Base-by-base conservation (phyloP, 106 monocot species). In the Phalaenopsis equestris region DNA sequence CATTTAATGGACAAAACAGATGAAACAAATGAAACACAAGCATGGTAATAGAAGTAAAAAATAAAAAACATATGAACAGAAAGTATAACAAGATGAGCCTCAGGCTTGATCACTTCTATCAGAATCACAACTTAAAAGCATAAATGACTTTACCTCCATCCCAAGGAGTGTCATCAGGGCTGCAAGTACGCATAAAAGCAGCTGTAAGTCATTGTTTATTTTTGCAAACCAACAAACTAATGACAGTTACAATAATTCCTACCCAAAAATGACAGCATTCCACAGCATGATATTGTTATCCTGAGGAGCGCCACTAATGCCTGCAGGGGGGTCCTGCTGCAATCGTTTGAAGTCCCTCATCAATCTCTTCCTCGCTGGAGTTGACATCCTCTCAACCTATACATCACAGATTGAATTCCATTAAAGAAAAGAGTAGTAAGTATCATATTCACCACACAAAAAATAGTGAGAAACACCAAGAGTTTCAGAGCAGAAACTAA, bases 211-310 rank as follows among this genome's bases (percentile, higher is more conserved):
- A 43, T 18, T 2, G 6, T 42, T 73, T 73, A 1, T 42, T 30
- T 17, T 19, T 73, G 61, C 61, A 73, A 73, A 73, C 18, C 41
- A 4, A 42, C 15, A 48, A 74, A 45, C 61, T 21, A 42, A 5
- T 18, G 19, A 75, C 52, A 3, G 2, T 39, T 48, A 68, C n/a
- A 67, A 23, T 3, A 18, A 68, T 38, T 38, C 84, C 16, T 84
- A 87, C 87, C 87, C 87, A 81, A 87, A 87, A 75, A 87, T 87
- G n/a, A 87, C 84, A 73, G 87, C 87, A 79, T 87, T 87, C 87
- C 84, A 87, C 3, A 87, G 72, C 84, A 84, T 87, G 67, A 87
- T 87, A 61, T 87, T 87, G 58, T 84, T 87, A 56, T 87, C 87
- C 56, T 84, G 87, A 3, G 87, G 87, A 67, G 87, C 87, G 55